These are phyloP conservation scores for Clitoria ternatea DNA, from an alignment of 306 rosid species.

Conservation along the genomic window DNA sequence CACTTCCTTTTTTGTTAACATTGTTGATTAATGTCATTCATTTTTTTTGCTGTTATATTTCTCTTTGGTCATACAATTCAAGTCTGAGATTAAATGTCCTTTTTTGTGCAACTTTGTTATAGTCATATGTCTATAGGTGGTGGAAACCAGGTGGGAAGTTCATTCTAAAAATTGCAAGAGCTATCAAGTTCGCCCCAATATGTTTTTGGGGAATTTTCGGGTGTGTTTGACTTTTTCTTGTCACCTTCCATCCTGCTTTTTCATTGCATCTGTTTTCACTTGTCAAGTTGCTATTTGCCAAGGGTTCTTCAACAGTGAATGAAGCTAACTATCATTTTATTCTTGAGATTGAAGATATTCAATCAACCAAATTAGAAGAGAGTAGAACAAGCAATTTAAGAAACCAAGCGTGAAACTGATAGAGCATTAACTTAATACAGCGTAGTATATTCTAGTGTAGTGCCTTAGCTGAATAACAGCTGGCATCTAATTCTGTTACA, in stretches of 20 bases:
- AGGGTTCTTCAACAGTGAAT: not conserved
- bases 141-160: conserved; percentile 84
- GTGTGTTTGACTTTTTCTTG: conserved; percentile 46
- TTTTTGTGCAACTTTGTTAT: conserved; percentile 28
- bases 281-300: not conserved
- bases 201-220: conserved; percentile 85
- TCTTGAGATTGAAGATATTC: not conserved
- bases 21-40: not conserved
- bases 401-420: conserved; percentile 7
- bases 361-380: not conserved
- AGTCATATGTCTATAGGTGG: conserved; percentile 82
- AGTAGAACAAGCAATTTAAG: not conserved
- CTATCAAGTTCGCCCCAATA: conserved; percentile 75
- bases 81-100: conserved; percentile 20
- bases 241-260: not conserved
- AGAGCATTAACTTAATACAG: too few species aligned
- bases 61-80: not conserved
- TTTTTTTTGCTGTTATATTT: not conserved
- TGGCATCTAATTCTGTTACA: too few species aligned
- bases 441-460: too few species aligned
- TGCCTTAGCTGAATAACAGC: too few species aligned
- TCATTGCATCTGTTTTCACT: not conserved
- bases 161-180: conserved; percentile 58
- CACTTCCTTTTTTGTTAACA: not conserved
- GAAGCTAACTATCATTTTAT: not conserved